These are phyloP conservation scores for Gossypioides kirkii DNA, from an alignment of 345 rosid genomes.

Conservation along the genomic window DNA sequence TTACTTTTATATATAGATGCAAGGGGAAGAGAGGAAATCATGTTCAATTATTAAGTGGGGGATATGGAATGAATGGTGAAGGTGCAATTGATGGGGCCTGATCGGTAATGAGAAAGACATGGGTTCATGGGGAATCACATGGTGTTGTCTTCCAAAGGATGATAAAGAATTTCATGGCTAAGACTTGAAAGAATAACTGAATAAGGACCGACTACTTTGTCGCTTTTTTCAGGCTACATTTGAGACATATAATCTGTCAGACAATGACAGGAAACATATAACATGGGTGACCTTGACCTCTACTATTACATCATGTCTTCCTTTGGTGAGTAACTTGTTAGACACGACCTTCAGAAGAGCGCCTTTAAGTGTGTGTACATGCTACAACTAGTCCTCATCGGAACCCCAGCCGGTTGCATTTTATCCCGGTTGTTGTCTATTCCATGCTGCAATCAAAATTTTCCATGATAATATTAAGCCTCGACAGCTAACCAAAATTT, in stretches of 20 bases:
- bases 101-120: background rate
- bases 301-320: background rate
- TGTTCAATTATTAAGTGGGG: background rate
- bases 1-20: constrained; percentile 1
- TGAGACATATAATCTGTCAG: background rate
- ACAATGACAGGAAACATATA: background rate
- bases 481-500: background rate
- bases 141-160: background rate
- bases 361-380: constrained; percentile 1
- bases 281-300: background rate
- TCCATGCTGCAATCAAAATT: background rate
- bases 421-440: background rate
- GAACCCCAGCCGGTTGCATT: background rate
- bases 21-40: background rate
- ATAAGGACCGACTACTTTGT: background rate
- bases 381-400: background rate
- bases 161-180: background rate
- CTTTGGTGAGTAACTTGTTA: background rate
- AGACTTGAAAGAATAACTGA: background rate
- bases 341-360: constrained; percentile 1
- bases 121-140: background rate
- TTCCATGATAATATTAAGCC: background rate
- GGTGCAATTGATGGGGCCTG: background rate
- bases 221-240: background rate
- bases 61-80: background rate